Base-by-base conservation (phyloP, 192 early-diverging fungal genomes). In the Podila clonocystis region DNA sequence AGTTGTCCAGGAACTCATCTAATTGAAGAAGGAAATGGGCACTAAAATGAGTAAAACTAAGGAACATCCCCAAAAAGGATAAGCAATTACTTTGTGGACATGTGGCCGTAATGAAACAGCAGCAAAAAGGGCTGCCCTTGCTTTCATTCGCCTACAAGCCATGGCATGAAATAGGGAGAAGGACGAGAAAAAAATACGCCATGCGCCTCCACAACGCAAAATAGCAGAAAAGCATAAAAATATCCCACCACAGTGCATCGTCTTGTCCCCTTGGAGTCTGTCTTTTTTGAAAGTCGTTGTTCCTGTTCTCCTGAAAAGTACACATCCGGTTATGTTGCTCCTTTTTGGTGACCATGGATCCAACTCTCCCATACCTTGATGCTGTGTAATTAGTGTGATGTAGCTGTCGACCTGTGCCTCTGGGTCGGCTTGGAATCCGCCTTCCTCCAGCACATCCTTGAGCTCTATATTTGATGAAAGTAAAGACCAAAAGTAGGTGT, bases 1-100 rank as follows among this genome's bases (percentile, higher is more conserved):
- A 57, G 17, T 65, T 65, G 41, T 84, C 77, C 38, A 88, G 31
- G 59, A 84, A 90, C 28, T 88, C 84, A 31, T 87, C 89, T 90
- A 67, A 22, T 8, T 24, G 0, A 11, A 69, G 15, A 58, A 61
- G 4, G 5, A 30, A 55, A 63, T 30, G 19, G 17, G 26, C 4
- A 9, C 57, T 22, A 15, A 66, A 69, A 45, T 45, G 45, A 69
- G 58, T 30, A 63, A 58, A 17, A 28, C 52, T 55, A 11, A 58
- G 41, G 19, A 55, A 45, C 36, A 20, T 30, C 22, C 17, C 50
- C 34, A 8, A 28, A 70, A 45, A 20, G 48, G n/a, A 57, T 19
- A 55, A 26, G 52, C 52, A 52, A 52, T 52, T 17, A 7, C 38
- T 41, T 41, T 12, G 6, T 55, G 52, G 52, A 22, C 52, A 55